Percentiles rank a stretch among this genome's conserved stretches.
Evolutionary conservation across 495 filamentous ascomycete genomes (phyloP).

Genomic region (Massariosphaeria phaeospora): DNA sequence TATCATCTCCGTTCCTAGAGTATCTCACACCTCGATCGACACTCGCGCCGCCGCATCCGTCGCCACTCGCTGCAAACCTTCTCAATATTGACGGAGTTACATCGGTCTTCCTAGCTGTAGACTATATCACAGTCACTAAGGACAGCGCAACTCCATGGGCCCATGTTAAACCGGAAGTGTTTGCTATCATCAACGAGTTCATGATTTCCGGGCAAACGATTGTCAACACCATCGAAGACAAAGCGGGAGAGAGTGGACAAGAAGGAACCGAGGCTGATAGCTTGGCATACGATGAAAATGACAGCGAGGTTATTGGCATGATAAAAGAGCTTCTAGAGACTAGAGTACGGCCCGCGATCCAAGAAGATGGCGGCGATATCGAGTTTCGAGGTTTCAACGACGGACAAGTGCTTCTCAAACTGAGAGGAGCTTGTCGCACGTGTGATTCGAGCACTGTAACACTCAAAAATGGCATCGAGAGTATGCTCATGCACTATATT

Average conservation of each 20-base stretch:
- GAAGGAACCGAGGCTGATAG: constrained; percentile 58
- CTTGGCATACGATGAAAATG: constrained; percentile 73
- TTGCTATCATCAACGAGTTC: constrained; percentile 86
- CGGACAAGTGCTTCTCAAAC: constrained; percentile 77
- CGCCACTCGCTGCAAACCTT: constrained; percentile 83
- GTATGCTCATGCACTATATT: constrained; percentile 58
- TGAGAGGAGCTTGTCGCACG: constrained; percentile 87
- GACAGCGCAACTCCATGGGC: constrained; percentile 82
- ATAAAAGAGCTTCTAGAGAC: constrained; percentile 99
- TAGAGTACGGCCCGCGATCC: constrained; percentile 86
- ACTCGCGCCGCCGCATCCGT: constrained; percentile 81
- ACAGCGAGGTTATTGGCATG: constrained; percentile 92
- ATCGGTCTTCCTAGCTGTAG: constrained; percentile 87
- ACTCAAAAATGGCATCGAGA: constrained; percentile 90
- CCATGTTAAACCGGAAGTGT: constrained; percentile 90
- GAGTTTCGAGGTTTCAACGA: constrained; percentile 86
- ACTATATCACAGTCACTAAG: constrained; percentile 97
- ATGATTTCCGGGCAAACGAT: constrained; percentile 77
- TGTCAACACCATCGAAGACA: constrained; percentile 65
- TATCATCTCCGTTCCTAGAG: constrained; percentile 76
- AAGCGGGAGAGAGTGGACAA: constrained; percentile 52
- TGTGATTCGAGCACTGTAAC: constrained; percentile 96
- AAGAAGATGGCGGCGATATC: constrained; percentile 96
- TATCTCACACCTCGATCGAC: constrained; percentile 86
- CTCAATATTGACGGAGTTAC: constrained; percentile 88